Base-by-base conservation (phyloP, 2,329 filamentous ascomycete species). In the Calonectria hawksworthii region DNA sequence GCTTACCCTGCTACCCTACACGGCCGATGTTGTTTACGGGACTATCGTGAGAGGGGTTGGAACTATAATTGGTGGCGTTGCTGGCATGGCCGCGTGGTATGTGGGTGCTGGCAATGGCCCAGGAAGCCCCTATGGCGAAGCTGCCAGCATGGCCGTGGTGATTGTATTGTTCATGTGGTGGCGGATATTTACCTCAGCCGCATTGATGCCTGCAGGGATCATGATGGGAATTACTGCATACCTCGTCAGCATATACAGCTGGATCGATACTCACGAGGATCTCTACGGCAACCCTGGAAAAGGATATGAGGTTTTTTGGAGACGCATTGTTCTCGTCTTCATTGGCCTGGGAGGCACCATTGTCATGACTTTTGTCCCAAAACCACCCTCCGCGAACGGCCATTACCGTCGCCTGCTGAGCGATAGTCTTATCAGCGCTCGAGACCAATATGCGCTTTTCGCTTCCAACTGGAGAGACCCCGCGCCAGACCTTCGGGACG, bases 161-260 rank as follows among this genome's bases (percentile, higher is more conserved):
- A 74, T 79, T 18, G 23, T 79, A 0, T 23, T 71, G 6, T 76
- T 79, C 68, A 79, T 79, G 77, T 79, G 77, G 72, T 79, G 77
- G 77, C 68, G 77, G 16, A 56, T 79, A 8, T 79, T 79, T 32
- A 65, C 75, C 23, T 69, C 77, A 2, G 77, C 77, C 2, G 73
- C 78, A 1, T 72, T 77, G 23, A 73, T 79, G 71, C 52, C 72
- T 14, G 77, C 75, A 1, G 65, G 75, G 10, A 76, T 79, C 18
- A 77, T 79, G 77, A 76, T 79, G 36, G 77, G 75, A 10, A 75
- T 68, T 2, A 79, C 77, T 4, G 78, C 77, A 56, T 79, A 72
- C 30, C 75, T 79, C 66, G 77, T 79, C 1, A 52, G 71, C 2
- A 75, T 75, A 2, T 79, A 79, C 34, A 79, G 77, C 26, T 79